A percentile compares a stretch with the other conserved stretches of the same genome.
Conservation (phyloP, 495 filamentous ascomycete genomes). For the Lophium mytilinum region DNA sequence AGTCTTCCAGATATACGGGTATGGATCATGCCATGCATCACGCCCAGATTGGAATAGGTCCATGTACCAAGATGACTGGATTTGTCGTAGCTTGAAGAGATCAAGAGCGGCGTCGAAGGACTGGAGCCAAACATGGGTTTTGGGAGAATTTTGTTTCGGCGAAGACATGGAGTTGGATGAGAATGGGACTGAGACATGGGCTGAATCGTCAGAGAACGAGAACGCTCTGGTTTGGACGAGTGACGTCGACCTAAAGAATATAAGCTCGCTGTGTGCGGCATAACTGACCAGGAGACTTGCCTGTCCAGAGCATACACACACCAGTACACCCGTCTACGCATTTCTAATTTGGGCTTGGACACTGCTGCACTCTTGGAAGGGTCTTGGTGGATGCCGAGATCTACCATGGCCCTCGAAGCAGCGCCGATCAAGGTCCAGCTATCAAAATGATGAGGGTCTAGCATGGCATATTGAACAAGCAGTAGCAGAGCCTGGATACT, state of each 20-base stretch:
- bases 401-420: conserved; percentile 72
- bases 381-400: conserved; percentile 85
- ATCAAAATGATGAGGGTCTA: conserved; percentile 82
- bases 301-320: conserved; percentile 82
- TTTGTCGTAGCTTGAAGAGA: conserved; percentile 65
- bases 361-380: conserved; percentile 56
- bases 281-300: conserved; percentile 37
- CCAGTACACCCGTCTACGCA: conserved; percentile 72
- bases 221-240: conserved; percentile 73
- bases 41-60: conserved; percentile 65
- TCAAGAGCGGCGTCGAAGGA: conserved; percentile 41
- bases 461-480: conserved; percentile 76
- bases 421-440: conserved; percentile 86
- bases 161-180: conserved; percentile 30
- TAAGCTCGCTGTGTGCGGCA: conserved; percentile 13
- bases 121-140: conserved; percentile 39
- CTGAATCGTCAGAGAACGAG: conserved; percentile 86
- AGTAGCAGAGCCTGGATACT: conserved; percentile 80
- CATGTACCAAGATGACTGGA: conserved; percentile 78
- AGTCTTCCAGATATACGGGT: conserved; percentile 31
- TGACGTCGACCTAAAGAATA: conserved; percentile 58
- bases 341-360: conserved; percentile 57
- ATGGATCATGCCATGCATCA: conserved; percentile 39
- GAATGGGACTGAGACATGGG: conserved; percentile 53
- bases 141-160: conserved; percentile 31